Conservation (phyloP, 2,329 filamentous ascomycete species). For the Aspergillus ibericus region DNA sequence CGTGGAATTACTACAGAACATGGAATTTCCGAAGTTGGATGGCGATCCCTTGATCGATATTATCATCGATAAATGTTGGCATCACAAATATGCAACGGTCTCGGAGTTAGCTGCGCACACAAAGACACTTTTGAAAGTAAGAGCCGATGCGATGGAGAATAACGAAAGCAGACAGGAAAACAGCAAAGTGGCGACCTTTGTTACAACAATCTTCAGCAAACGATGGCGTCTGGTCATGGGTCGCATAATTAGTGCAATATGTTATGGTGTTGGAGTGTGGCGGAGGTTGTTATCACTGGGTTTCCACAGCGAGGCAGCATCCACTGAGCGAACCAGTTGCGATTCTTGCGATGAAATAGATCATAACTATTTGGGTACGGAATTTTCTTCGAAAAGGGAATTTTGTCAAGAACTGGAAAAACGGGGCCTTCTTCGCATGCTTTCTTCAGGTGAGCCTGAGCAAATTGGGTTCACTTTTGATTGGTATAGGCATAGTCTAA, state of each 20-base stretch:
- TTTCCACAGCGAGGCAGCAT: conserved; percentile 7
- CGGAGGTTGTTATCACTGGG: conserved; percentile 4
- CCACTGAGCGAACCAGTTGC: not conserved
- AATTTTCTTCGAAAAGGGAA: conserved; percentile 20
- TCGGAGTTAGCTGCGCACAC: conserved; percentile 19
- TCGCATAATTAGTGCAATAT: conserved; percentile 15
- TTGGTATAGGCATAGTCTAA: conserved; percentile 21
- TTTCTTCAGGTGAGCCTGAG: conserved; percentile 24
- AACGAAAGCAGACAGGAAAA: not conserved
- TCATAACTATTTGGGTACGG: conserved; percentile 3
- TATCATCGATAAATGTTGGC: conserved; percentile 26
- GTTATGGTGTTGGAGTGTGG: conserved; percentile 8
- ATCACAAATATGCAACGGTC: conserved; percentile 23
- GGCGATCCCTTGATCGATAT: conserved; percentile 25
- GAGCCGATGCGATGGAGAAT: conserved; percentile 12
- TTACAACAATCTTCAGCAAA: not conserved
- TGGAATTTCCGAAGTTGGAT: conserved; percentile 27
- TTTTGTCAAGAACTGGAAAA: conserved; percentile 27
- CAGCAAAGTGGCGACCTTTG: no score
- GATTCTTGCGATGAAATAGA: conserved; percentile 8
- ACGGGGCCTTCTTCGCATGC: conserved; percentile 25
- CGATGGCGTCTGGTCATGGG: not conserved
- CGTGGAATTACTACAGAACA: conserved; percentile 24
- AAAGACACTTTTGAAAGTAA: conserved; percentile 8
- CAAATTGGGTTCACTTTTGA: conserved; percentile 26